Conservation (phyloP, 441 rosid genomes). For the Omphalea diandra region DNA sequence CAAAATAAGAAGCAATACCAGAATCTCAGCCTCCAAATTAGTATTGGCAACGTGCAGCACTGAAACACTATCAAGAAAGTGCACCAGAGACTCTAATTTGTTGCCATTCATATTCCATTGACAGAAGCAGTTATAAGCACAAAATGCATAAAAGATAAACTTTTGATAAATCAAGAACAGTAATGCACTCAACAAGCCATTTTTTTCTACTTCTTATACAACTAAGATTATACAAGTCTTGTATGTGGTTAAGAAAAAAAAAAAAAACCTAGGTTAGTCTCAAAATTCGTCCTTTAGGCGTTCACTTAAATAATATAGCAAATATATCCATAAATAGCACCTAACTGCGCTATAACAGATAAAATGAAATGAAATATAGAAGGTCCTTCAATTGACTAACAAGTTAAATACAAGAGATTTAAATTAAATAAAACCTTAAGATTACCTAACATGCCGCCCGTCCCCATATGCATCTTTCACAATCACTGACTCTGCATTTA, state of each 20-base stretch:
- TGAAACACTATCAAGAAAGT: constrained; percentile 38
- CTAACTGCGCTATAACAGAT: background rate
- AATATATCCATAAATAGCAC: background rate
- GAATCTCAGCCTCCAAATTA: constrained; percentile 40
- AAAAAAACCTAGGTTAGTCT: too few relatives aligned
- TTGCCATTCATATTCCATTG: constrained; percentile 30
- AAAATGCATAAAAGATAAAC: background rate
- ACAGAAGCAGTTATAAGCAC: background rate
- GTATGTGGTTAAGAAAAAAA: too few relatives aligned
- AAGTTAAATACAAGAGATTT: too few relatives aligned
- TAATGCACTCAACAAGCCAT: too few relatives aligned
- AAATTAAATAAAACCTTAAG: too few relatives aligned
- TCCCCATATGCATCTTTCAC: constrained; percentile 91
- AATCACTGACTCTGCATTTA: constrained; percentile 72
- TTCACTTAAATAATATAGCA: background rate
- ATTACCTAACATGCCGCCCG: constrained; percentile 92
- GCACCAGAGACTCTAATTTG: constrained; percentile 58
- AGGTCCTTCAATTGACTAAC: too few relatives aligned
- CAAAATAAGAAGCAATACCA: constrained; percentile 22
- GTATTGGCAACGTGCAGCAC: constrained; percentile 62
- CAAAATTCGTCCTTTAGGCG: too few relatives aligned
- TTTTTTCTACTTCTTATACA: too few relatives aligned
- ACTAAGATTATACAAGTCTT: too few relatives aligned
- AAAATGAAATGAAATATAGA: too few relatives aligned
- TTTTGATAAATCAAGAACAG: background rate